Evolutionary conservation across 2,329 filamentous ascomycete species (phyloP), one percentile per base, ranked within the genome.

Genomic region (Ascomycota sp.): DNA sequence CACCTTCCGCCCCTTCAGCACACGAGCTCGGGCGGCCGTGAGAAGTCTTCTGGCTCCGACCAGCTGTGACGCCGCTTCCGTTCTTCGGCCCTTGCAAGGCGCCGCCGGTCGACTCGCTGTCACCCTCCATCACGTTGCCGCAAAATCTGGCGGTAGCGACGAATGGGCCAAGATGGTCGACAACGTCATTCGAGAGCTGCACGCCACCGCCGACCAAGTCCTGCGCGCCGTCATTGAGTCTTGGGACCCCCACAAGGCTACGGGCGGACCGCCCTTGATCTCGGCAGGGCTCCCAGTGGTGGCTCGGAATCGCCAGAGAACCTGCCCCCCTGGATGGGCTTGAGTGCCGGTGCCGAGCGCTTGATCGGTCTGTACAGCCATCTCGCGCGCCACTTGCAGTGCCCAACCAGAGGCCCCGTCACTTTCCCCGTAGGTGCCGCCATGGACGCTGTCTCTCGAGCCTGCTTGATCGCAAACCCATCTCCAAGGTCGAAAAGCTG

Each of bases 171-270:
- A 69, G 40, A 61, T 69, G 11, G 53, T 85, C 27, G 63, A 65
- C 28, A 55, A 57, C 7, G 59, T 75, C 8, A 55, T 91, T 17
- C 60, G 62, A 23, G 63, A 69, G 23, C 63, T 73, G 11, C 83
- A 94, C 42, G 51, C 55, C 17, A 77, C 79, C 1, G 70, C 77
- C 25, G 76, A 92, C 42, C 67, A 74, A 37, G 62, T 91, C 1
- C 78, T 93, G 43, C 71, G 85, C 29, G 72, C 75, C 8, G 65
- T 93, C 0, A 54, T 77, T 8, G 85, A 94, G 47, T 75, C 80
- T 25, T 89, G 82, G 77, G 71, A 85, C 40, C 70, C 81, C 1
- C 62, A 3, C 57, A 65, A 21, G 65, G 60, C 4, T 63, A 65
- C 36, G 45, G 45, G 8, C 46, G 50, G 26, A 48, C 60, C 30